A percentile compares a stretch with the other conserved stretches of the same genome.
These are phyloP conservation scores for Asterochloris erici DNA, from an alignment of 139 green algal genomes.

Conservation along the genomic window DNA sequence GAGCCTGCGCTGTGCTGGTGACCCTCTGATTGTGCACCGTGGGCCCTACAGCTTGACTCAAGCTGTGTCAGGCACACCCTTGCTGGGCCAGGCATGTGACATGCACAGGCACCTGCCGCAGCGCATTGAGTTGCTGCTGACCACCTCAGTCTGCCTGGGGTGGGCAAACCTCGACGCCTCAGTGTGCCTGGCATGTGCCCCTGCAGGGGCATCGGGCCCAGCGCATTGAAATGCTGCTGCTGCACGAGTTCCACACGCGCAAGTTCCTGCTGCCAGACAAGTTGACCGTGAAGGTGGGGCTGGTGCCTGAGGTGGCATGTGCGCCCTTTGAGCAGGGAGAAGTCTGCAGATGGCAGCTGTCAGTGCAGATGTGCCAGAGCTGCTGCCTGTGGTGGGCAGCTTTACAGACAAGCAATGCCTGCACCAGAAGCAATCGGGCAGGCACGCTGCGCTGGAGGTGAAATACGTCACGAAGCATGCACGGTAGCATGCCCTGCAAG, in stretches of 20 bases:
- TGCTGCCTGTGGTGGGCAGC: background rate
- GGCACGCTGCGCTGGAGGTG: too few species aligned
- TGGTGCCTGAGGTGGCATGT: background rate
- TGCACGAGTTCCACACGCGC: constrained; percentile 96
- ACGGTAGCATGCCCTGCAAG: too few species aligned
- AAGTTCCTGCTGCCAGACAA: constrained; percentile 98
- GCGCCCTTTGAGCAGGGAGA: background rate
- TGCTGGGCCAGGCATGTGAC: too few species aligned
- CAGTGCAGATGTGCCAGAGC: background rate
- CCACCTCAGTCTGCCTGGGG: constrained; percentile 74
- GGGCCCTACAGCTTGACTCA: too few species aligned
- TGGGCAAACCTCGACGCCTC: constrained; percentile 72
- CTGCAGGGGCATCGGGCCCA: constrained; percentile 87
- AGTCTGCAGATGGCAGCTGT: background rate
- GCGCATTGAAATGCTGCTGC: constrained; percentile 97
- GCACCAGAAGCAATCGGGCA: too few species aligned
- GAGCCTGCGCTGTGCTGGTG: too few species aligned
- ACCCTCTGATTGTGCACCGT: too few species aligned
- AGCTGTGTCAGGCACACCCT: too few species aligned
- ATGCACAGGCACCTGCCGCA: constrained; percentile 24
- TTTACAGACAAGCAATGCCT: background rate
- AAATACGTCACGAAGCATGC: too few species aligned
- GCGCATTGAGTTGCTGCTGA: constrained; percentile 42
- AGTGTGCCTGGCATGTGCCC: constrained; percentile 65
- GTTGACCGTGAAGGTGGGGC: constrained; percentile 38